Base-by-base conservation (phyloP, 192 early-diverging fungal species). In the Blastocladiella britannica region DNA sequence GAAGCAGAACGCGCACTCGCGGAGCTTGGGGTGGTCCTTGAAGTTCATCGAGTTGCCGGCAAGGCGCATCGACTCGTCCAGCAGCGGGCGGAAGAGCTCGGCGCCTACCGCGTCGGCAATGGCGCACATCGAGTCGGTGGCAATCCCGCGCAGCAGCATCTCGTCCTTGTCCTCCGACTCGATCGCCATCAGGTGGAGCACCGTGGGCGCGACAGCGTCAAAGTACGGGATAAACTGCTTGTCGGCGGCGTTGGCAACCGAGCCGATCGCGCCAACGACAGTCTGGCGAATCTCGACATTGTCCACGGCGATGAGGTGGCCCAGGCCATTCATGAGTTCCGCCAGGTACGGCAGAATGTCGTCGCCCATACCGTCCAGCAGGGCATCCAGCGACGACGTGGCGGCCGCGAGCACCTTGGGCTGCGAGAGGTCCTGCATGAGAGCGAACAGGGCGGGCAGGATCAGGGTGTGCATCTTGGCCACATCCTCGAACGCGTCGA, bases 81-180 rank as follows among this genome's bases (percentile, higher is more conserved):
- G 63, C 58, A 85, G 74, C 26, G 89, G 87, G 23, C 71, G 63
- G 72, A 91, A 92, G 23, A 76, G 68, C 5, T 88, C 87, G 28
- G 77, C 78, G 52, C 91, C 91, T 25, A 88, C 84, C 18, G 89
- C 87, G 61, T 85, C 83, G 26, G 91, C 89, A 59, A 93, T 74
- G 23, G 88, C 79, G 52, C 84, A 85, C 53, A 83, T 73, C 25
- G 86, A 77, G 64, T 91, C 88, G 0, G 85, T 87, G 20, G 91
- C 86, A 28, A 89, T 78, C 53, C 87, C 84, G 56, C 89, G 85
- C 56, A 93, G 70, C 12, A 83, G 69, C 29, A 84, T 63, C 26
- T 83, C 85, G 29, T 93, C 89, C 24, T 30, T 53, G 26, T 79
- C 71, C 53, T 63, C 78, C 29, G 76, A 68, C 53, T 63, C 71